A percentile compares a stretch with the other conserved stretches of the same genome.
Conservation (phyloP, 352 stramenopile species). For the Phytophthora lateralis region DNA sequence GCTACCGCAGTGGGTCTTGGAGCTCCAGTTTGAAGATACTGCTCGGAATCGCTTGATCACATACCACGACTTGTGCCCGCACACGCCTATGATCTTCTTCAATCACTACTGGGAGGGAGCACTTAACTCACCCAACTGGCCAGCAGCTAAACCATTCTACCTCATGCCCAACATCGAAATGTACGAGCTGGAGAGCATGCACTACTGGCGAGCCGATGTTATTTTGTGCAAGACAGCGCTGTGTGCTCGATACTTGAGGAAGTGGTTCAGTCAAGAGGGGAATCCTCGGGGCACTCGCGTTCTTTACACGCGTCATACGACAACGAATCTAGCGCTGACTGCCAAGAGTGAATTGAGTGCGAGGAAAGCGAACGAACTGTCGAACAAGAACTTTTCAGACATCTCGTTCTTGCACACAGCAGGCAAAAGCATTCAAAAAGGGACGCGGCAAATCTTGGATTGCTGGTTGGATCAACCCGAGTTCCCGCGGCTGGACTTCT, state of each 20-base stretch:
- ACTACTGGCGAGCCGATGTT: conserved; percentile 43
- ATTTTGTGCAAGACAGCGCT: conserved; percentile 48
- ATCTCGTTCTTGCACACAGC: conserved; percentile 50
- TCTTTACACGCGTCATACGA: conserved; percentile 58
- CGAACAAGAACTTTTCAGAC: conserved; percentile 44
- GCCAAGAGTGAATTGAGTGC: conserved; percentile 14
- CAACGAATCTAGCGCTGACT: conserved; percentile 35
- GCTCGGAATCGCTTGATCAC: conserved; percentile 21
- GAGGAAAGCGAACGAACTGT: conserved; percentile 7
- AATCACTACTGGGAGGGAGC: conserved; percentile 52
- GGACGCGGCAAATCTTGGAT: conserved; percentile 45
- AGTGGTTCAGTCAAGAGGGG: conserved; percentile 53
- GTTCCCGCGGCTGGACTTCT: conserved; percentile 46
- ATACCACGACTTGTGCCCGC: conserved; percentile 53
- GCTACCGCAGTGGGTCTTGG: conserved; percentile 42
- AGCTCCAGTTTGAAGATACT: conserved; percentile 28
- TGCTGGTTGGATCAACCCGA: conserved; percentile 45
- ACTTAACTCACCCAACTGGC: conserved; percentile 17
- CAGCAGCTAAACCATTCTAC: conserved; percentile 38
- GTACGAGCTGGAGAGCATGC: conserved; percentile 42
- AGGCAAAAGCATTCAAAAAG: conserved; percentile 53
- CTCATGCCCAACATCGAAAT: conserved; percentile 54
- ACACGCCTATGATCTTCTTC: conserved; percentile 42
- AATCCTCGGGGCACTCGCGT: conserved; percentile 48
- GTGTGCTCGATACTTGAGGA: conserved; percentile 33